Base-by-base conservation (phyloP, 2,329 filamentous ascomycete species). In the Botrytis aclada region DNA sequence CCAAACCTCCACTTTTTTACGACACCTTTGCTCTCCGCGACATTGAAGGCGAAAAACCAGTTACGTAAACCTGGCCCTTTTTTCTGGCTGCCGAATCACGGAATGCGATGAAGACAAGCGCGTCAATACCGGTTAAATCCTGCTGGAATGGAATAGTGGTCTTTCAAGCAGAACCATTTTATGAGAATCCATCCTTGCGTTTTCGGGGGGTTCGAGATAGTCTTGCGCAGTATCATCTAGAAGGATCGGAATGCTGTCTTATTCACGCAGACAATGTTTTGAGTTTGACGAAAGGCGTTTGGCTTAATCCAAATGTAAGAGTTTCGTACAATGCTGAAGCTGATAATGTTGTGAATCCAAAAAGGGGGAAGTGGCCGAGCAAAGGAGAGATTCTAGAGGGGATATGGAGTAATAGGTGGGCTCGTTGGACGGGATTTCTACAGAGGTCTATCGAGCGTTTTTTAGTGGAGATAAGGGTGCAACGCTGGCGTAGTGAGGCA, bases 181-280 rank as follows among this genome's bases (percentile, higher is more conserved):
- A 88, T 71, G 63, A 76, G 7, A 64, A 70, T 10, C 69, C 76
- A 0, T 76, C 81, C 5, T 75, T 93, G 0, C 84, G 82, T n/a
- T 93, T 93, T 81, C 88, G 91, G 16, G 90, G 86, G 7, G 84
- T 92, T 34, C 79, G 87, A 0, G 90, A 93, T 78, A 86, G 85
- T 6, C 86, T 95, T 1, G 88, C 88, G 3, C 78, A 81, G 12
- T 78, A 83, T 39, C 91, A 93, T 78, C 84, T 94, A 39, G 93
- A 95, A 81, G 92, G 86, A n/a, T 92, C 89, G 22, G 92, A 95
- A 81, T 94, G 92, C 83, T 95, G 93, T 81, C 86, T 95, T 70
- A 89, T 93, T 71, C 92, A 93, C 79, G 88, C 88, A 3, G 92
- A 93, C 78, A 93, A 93, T 77, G 85, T 1, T 25, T 67, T 78